Conservation (phyloP, 176 grass and related monocot genomes). For the Rhynchospora tenuis region DNA sequence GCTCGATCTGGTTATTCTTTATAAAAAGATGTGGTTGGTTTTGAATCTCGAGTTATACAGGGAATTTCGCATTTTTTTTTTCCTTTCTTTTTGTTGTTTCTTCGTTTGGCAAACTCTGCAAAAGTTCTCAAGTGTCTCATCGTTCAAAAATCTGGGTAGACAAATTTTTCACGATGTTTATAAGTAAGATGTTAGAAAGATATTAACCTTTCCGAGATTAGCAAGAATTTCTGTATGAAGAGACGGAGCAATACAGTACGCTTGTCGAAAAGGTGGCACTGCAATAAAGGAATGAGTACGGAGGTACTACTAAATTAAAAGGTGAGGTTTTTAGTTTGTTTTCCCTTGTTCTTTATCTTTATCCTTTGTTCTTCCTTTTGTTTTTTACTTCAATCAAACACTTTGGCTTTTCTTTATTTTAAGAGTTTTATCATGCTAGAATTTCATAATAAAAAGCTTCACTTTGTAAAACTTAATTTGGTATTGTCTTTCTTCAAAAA, state of each 20-base stretch:
- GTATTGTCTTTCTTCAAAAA: no score
- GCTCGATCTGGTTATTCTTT: slow-evolving; percentile 11
- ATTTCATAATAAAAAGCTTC: background rate
- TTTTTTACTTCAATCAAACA: background rate
- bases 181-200: background rate
- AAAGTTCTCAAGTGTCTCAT: background rate
- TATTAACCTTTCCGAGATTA: background rate
- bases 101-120: background rate
- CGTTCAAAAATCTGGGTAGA: background rate
- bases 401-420: background rate
- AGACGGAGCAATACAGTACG: background rate
- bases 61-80: background rate
- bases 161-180: background rate
- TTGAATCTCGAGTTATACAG: background rate
- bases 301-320: background rate
- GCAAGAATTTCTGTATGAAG: slow-evolving; percentile 2
- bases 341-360: background rate
- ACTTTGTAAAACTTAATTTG: background rate
- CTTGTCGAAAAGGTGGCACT: background rate
- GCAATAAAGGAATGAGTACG: background rate
- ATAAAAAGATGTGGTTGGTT: slow-evolving; percentile 2
- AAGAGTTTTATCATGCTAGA: background rate
- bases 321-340: background rate
- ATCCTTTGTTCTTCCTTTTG: background rate
- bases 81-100: no score